A percentile compares a stretch with the other conserved stretches of the same genome.
Conservation (phyloP, 768 basidiomycete species). For the Termitomyces sp. region DNA sequence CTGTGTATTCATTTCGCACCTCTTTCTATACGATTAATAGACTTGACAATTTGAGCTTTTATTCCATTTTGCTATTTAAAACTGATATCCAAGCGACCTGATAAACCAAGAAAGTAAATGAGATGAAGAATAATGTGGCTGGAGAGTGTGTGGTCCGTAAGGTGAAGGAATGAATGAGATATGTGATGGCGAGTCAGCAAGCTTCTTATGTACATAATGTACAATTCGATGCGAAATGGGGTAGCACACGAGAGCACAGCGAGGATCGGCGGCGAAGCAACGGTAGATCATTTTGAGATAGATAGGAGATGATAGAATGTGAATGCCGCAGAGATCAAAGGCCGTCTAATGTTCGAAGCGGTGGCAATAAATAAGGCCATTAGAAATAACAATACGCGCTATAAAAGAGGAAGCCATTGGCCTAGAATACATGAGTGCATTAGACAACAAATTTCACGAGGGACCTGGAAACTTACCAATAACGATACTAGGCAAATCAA, state of each 20-base stretch:
- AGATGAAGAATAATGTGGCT: background rate
- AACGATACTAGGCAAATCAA: slow-evolving; percentile 84
- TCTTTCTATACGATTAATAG: background rate
- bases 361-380: slow-evolving; percentile 12
- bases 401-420: slow-evolving; percentile 84
- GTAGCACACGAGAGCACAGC: slow-evolving; percentile 9
- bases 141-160: background rate
- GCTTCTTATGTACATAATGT: slow-evolving; percentile 10
- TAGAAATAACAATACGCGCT: slow-evolving; percentile 16
- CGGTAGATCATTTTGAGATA: background rate
- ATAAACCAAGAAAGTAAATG: background rate
- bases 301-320: background rate
- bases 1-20: background rate
- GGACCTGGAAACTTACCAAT: slow-evolving; percentile 50
- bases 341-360: background rate
- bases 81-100: slow-evolving; percentile 2
- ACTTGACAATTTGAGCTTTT: slow-evolving; percentile 4
- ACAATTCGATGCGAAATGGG: slow-evolving; percentile 10
- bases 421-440: slow-evolving; percentile 35
- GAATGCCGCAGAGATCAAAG: background rate
- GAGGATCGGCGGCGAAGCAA: background rate
- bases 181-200: background rate
- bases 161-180: background rate
- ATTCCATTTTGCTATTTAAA: background rate
- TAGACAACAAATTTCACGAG: background rate